Percentiles rank a stretch among this genome's conserved stretches.
These are phyloP conservation scores for Thelonectria blattea DNA, from an alignment of 2,329 filamentous ascomycete species.

Conservation along the genomic window DNA sequence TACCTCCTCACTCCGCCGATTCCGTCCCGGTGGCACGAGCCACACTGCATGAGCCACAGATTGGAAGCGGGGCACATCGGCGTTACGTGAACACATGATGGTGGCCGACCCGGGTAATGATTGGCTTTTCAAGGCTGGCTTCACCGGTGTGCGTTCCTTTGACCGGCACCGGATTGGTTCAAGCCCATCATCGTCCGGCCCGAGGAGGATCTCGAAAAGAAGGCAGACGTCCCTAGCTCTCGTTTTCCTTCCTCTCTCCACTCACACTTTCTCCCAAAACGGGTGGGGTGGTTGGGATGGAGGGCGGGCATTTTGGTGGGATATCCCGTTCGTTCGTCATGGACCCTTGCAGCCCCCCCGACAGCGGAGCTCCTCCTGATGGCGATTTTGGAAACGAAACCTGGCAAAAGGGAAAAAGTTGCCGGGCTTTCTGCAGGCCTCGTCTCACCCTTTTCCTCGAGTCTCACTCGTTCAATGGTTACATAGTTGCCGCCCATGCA, in stretches of 20 bases:
- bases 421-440: too few relatives aligned
- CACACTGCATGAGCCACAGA: conserved; percentile 1
- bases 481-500: not conserved
- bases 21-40: not conserved
- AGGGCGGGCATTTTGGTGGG: too few relatives aligned
- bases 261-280: not conserved
- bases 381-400: too few relatives aligned
- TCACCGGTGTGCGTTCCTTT: not conserved
- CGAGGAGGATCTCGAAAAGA: too few relatives aligned
- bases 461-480: not conserved
- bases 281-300: not conserved
- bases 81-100: not conserved
- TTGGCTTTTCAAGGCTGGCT: too few relatives aligned
- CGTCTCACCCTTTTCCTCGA: not conserved
- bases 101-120: not conserved
- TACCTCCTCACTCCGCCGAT: not conserved
- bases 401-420: too few relatives aligned
- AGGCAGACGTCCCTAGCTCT: too few relatives aligned
- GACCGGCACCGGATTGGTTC: not conserved
- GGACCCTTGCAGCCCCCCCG: too few relatives aligned
- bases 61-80: not conserved
- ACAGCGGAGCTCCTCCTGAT: conserved; percentile 16
- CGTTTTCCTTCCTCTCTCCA: not conserved
- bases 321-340: too few relatives aligned
- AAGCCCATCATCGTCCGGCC: not conserved